Conservation (phyloP, 768 basidiomycete genomes). For the Hortiboletus flavorubellus region DNA sequence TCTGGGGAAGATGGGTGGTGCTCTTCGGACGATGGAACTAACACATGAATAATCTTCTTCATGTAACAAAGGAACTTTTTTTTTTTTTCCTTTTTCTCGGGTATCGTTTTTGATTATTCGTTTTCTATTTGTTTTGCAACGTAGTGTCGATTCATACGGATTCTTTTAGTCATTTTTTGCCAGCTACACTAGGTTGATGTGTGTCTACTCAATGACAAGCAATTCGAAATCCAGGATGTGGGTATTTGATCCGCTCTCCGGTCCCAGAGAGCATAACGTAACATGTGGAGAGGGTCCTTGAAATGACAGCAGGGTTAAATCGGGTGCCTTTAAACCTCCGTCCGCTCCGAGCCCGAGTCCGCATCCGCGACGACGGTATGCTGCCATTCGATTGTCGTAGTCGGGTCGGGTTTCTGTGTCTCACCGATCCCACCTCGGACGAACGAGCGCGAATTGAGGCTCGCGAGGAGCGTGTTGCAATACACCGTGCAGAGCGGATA, state of each 20-base stretch:
- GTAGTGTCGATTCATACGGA: constrained; percentile 17
- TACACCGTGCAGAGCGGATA: constrained; percentile 33
- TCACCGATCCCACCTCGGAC: constrained; percentile 3
- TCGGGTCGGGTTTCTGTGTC: not conserved
- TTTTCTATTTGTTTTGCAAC: constrained; percentile 33
- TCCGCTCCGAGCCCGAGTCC: not conserved
- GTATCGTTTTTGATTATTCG: constrained; percentile 23
- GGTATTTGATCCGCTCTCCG: not conserved
- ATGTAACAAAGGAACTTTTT: constrained; percentile 21
- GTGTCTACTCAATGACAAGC: constrained; percentile 7
- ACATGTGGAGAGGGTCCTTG: not conserved
- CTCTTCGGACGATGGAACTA: constrained; percentile 23
- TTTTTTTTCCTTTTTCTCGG: not conserved
- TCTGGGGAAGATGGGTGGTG: constrained; percentile 3
- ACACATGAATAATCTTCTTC: constrained; percentile 27
- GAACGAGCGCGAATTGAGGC: constrained; percentile 27
- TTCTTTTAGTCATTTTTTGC: constrained; percentile 20
- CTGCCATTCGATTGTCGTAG: constrained; percentile 10
- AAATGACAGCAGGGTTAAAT: too few species aligned
- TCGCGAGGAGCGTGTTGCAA: constrained; percentile 33
- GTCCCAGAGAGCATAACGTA: not conserved
- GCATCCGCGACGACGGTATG: not conserved
- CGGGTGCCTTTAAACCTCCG: not conserved
- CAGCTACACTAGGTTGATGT: constrained; percentile 6
- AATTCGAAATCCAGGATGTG: constrained; percentile 1